Evolutionary conservation across 306 rosid species (phyloP).

Genomic region (Hippophae tibetana): DNA sequence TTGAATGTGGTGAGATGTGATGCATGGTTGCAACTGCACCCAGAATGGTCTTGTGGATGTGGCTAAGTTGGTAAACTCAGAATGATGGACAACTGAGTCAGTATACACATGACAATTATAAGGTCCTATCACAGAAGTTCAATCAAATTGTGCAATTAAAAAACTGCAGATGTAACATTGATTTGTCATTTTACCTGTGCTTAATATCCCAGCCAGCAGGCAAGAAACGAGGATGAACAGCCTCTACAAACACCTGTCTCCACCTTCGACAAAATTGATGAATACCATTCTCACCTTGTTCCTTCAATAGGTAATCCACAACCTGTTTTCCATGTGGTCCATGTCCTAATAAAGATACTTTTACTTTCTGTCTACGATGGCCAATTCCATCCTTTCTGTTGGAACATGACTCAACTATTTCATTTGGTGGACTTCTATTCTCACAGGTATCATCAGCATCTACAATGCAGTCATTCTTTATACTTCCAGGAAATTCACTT

Average conservation of each 20-base stretch:
- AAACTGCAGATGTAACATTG: neutral
- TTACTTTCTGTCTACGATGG: slow-evolving; percentile 39
- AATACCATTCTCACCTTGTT: slow-evolving; percentile 68
- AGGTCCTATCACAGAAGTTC: too few relatives aligned
- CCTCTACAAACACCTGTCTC: slow-evolving; percentile 83
- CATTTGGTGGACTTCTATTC: slow-evolving; percentile 23
- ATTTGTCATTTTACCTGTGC: slow-evolving; percentile 58
- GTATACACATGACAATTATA: too few relatives aligned
- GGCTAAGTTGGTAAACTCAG: neutral
- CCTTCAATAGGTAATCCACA: slow-evolving; percentile 66
- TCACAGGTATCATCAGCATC: slow-evolving; percentile 20
- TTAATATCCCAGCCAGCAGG: slow-evolving; percentile 89
- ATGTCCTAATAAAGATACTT: slow-evolving; percentile 78
- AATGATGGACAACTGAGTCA: neutral
- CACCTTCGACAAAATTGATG: slow-evolving; percentile 74
- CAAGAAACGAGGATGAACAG: slow-evolving; percentile 75
- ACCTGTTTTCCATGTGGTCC: slow-evolving; percentile 94
- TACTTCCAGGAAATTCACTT: slow-evolving; percentile 16
- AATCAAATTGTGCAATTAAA: neutral
- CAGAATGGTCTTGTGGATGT: neutral
- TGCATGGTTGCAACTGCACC: neutral
- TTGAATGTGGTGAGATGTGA: neutral
- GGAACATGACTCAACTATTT: slow-evolving; percentile 17
- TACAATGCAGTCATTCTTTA: slow-evolving; percentile 15
- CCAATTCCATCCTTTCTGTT: slow-evolving; percentile 21